Evolutionary conservation across 495 filamentous ascomycete species (phyloP), one percentile per base, ranked within the genome.

Genomic region (Penicillium paxilli): DNA sequence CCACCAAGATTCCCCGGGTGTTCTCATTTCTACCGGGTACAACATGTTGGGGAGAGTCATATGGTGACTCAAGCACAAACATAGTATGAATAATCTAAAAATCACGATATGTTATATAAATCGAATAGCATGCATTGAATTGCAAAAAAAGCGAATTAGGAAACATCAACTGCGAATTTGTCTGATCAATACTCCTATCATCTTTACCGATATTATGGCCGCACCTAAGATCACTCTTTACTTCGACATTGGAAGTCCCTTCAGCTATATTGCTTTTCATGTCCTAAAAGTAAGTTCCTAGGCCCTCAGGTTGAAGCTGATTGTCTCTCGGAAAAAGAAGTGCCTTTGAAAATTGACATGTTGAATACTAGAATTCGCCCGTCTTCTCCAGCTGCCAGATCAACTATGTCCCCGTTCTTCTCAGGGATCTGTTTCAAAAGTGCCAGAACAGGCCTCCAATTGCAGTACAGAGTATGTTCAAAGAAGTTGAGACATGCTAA

Each of bases 171-270:
- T 19, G 1, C 1, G 30, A 32, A n/a, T n/a, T 12, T 12, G 8
- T 3, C n/a, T 32, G 10, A n/a, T 32, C 30, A 32, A 32, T 32
- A 4, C 30, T n/a, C 4, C 16, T 19, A n/a, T 5, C 12, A 38
- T n/a, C n/a, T n/a, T n/a, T n/a, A 42, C 19, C 10, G 40, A 8
- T 11, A 51, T 8, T 8, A 62, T 62, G 59, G 7, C 14, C 10
- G 21, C 24, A 23, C 51, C 59, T 21, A 42, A 49, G 9, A 58
- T 62, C 26, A 59, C 55, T 11, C 38, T 61, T 4, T 65, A 57
- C 41, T 62, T 59, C 40, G 62, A 62, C 53, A 53, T 65, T 52
- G 51, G 49, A n/a, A 62, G 62, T 23, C 62, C 62, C 4, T 65
- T 62, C 42, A 62, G 55, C 45, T 59, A 54, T 19, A 57, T 62